A percentile compares a stretch with the other conserved stretches of the same genome.
Conservation (phyloP, 164 flowering plant genomes). For the Vitis riparia region DNA sequence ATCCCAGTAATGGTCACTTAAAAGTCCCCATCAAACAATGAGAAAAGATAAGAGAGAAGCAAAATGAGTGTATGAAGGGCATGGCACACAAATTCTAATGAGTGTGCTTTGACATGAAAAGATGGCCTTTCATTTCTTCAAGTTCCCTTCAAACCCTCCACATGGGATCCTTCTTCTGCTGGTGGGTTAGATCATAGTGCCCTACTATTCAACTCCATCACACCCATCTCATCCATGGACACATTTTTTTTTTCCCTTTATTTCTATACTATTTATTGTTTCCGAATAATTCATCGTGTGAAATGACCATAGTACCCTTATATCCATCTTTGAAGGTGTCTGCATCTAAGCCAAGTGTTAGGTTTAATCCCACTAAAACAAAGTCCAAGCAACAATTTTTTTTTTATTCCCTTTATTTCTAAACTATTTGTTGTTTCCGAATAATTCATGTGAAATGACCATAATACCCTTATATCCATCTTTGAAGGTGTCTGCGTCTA, state of each 20-base stretch:
- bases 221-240: neutral
- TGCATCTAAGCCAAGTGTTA: neutral
- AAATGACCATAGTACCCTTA: too few relatives aligned
- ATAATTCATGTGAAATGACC: too few relatives aligned
- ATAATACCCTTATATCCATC: too few relatives aligned
- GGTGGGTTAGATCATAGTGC: constrained; percentile 1
- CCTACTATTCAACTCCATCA: neutral
- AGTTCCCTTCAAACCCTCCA: constrained; percentile 7
- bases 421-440: too few relatives aligned
- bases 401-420: too few relatives aligned
- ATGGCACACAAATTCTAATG: neutral
- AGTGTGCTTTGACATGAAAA: constrained; percentile 18
- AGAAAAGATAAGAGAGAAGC: constrained; percentile 4
- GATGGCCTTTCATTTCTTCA: constrained; percentile 23
- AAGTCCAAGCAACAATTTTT: neutral
- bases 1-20: constrained; percentile 33
- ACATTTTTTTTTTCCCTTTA: too few relatives aligned
- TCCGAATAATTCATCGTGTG: too few relatives aligned
- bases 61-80: neutral
- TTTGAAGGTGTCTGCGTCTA: neutral
- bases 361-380: neutral
- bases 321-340: too few relatives aligned
- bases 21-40: constrained; percentile 20
- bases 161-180: constrained; percentile 2
- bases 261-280: too few relatives aligned